Base-by-base conservation (phyloP, 176 grass and related monocot species). In the Carex kokanica region DNA sequence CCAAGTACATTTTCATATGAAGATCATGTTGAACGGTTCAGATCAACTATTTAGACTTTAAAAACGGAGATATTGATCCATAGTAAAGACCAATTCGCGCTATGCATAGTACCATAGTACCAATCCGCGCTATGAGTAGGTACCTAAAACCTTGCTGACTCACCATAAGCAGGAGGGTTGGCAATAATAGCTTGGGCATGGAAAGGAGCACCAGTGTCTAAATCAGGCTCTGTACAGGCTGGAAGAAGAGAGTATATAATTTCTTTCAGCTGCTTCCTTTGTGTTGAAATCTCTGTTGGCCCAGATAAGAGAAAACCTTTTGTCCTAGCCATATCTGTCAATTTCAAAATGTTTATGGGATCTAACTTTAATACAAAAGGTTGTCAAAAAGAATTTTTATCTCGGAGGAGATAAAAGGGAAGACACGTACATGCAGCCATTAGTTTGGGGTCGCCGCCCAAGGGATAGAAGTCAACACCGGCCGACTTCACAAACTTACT, bases 101-200 rank as follows among this genome's bases (percentile, higher is more conserved):
- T 38, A 38, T 38, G 36, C 36, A 5, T 38, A 38, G 36, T 38
- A 38, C 36, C 36, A 38, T 38, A 38, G 36, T 38, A 38, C 36
- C 36, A 38, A 38, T 38, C 36, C 36, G 5, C 36, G 5, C 36
- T 38, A 6, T 38, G 36, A 5, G 36, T 29, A 62, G 60, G 5
- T 85, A 62, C 32, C 14, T 51, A 38, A 80, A 80, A 81, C 17
- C 24, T 61, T 20, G 55, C 52, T 38, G 43, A 86, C 90, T 69
- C 83, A 98, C 95, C 95, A 78, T 91, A 94, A 83, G 92, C 92
- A 89, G 95, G 95, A 91, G 95, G 95, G 88, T 98, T 98, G 17
- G 95, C 92, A 64, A 98, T 98, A 85, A 98, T 94, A 83, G 95
- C 95, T 81, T 94, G 92, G 88, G 95, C 95, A 86, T 77, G 88